phyloP scores from a whole-genome alignment of 768 basidiomycete species.

The Mycena venus region DNA sequence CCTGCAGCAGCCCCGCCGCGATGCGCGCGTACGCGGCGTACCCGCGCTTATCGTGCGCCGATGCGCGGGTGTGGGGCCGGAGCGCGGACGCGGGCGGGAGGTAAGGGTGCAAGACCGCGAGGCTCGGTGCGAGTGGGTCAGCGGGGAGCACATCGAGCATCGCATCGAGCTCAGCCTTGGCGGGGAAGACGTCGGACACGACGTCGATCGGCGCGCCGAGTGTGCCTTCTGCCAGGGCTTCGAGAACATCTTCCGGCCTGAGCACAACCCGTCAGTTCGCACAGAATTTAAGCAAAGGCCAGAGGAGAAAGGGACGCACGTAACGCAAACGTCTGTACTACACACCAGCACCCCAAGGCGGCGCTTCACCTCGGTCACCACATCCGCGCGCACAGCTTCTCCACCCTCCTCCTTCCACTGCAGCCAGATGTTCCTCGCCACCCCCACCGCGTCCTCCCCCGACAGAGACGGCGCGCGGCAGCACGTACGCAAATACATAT shows the following conservation, averaged over 20 bases:
- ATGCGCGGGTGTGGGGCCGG: constrained; percentile 10
- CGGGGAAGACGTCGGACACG: constrained; percentile 67
- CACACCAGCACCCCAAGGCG: constrained; percentile 56
- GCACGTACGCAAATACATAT: constrained; percentile 63
- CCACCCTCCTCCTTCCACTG: constrained; percentile 42
- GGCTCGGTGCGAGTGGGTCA: constrained; percentile 63
- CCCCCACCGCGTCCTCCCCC: constrained; percentile 40
- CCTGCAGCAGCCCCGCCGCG: constrained; percentile 66
- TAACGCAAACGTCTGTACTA: constrained; percentile 52
- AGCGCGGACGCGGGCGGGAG: constrained; percentile 60
- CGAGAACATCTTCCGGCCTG: constrained; percentile 64
- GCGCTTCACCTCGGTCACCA: constrained; percentile 54
- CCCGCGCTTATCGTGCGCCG: constrained; percentile 61
- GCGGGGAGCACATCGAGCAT: constrained; percentile 62
- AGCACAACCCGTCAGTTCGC: neutral
- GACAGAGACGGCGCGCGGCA: constrained; percentile 51
- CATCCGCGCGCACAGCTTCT: constrained; percentile 38
- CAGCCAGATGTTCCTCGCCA: constrained; percentile 53
- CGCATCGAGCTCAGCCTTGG: constrained; percentile 57
- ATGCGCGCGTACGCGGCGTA: constrained; percentile 76
- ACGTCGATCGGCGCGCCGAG: constrained; percentile 55
- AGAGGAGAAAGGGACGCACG: constrained; percentile 42
- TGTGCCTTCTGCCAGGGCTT: constrained; percentile 48
- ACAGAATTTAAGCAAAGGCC: neutral
- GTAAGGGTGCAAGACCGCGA: constrained; percentile 72